Evolutionary conservation across 2,329 filamentous ascomycete genomes (phyloP), one percentile per base, ranked within the genome.

Genomic region (Epichloe hybrida): DNA sequence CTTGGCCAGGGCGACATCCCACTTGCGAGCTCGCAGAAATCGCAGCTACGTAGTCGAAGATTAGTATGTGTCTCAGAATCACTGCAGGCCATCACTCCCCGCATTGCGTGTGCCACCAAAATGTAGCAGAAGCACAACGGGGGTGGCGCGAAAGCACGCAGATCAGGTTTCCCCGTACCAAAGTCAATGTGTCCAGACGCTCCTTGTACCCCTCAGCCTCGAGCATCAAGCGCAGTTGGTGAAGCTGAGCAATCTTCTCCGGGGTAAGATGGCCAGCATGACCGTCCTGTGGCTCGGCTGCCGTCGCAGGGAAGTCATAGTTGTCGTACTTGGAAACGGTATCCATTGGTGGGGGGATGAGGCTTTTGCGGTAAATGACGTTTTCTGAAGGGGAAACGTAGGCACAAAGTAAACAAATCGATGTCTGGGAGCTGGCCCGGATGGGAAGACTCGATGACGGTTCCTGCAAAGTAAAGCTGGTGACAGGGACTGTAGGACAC

Each of bases 21-120:
- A 98, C 76, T 97, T 97, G 65, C 93, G 81, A 51, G 93, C 93
- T 66, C 93, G 81, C 62, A 98, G 75, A 72, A 95, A 96, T 65
- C 90, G 84, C 65, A 96, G 74, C 83, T 89, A 50, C 17, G 39
- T 5, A 1, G 9, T 23, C 17, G 6, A 47, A 35, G 20, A 35
- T 56, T 43, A 52, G 53, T 11, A 12, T 31, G 27, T 17, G 23
- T 3, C 31, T 34, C 11, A 11, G 5, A 11, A 5, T 13, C 15
- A 20, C 17, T 27, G 31, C 5, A 13, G 13, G 35, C 4, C 27
- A 6, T 15, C 1, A 5, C 5, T 35, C 35, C 13, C 39, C 17
- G 11, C 27, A 42, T 41, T 42, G 27, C 11, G 7, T 21, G 27
- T 46, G 31, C 13, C 31, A 23, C 3, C 4, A n/a, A 31, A 39